Evolutionary conservation across 176 grass and related monocot genomes (phyloP).

Genomic region (Oryza longistaminata): DNA sequence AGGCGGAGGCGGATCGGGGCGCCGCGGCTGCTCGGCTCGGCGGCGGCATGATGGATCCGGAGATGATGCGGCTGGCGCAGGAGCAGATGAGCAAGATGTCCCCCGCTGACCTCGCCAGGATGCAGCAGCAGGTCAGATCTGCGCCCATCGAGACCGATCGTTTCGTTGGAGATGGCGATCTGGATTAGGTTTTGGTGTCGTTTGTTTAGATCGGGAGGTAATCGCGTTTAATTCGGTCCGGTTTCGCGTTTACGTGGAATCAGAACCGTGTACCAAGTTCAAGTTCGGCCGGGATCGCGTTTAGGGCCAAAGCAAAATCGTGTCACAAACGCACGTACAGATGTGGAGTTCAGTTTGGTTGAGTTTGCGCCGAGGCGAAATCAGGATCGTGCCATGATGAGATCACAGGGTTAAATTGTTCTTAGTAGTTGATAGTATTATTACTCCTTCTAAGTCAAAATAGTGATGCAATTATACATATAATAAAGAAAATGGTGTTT

Average conservation of each 20-base stretch:
- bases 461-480: not conserved
- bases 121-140: constrained; percentile 83
- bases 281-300: not conserved
- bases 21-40: not conserved
- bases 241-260: not conserved
- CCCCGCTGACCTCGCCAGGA: constrained; percentile 79
- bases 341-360: not conserved
- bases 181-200: not conserved
- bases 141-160: not conserved
- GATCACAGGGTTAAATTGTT: not conserved
- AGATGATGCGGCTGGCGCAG: constrained; percentile 86
- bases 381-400: not conserved
- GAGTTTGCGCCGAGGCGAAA: not conserved
- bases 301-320: not conserved
- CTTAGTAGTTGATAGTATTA: not conserved
- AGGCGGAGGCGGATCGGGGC: not conserved
- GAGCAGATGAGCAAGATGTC: constrained; percentile 97
- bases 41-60: constrained; percentile 83
- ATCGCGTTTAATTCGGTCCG: not conserved
- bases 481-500: not conserved
- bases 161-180: too few relatives aligned
- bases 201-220: constrained; percentile 17
- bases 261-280: not conserved
- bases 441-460: not conserved
- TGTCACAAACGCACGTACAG: too few relatives aligned